Evolutionary conservation across 176 grass and related monocot species (phyloP), one percentile per base, ranked within the genome.

Genomic region (Triticum monococcum): DNA sequence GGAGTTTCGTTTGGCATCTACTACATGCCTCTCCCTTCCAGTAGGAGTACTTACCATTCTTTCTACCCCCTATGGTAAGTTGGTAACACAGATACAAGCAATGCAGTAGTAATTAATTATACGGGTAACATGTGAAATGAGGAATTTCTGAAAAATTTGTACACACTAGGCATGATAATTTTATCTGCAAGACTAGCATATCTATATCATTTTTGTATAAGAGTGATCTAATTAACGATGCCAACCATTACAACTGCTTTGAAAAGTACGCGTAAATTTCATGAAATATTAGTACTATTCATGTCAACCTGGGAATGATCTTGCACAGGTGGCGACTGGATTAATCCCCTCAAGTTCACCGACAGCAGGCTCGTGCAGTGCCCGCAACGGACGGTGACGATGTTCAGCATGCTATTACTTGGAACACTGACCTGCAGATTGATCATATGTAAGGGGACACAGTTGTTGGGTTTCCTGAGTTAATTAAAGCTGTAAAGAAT

Each of bases 371-470:
- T 95, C 72, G 91, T 83, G 82, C 93, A 95, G 33, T 89, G 86
- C 3, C 88, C 93, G 86, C 93, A 95, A 72, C 93, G 84, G 35
- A 95, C 93, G 40, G 93, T 92, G 56, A 92, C 88, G 37, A 95
- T 54, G 84, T 95, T 85, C 52, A 89, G 36, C 89, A 92, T 85
- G 69, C 74, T 92, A 4, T 87, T 84, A 68, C 89, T 66, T 2
- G 93, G 93, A 57, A 95, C 88, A 79, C 80, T 95, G 59, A 95
- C 93, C 93, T 95, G 88, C 80, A 82, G 5, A 81, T 81, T 24
- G 26, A 25, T 66, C 4, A 22, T 54, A 17, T 16, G 64, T 3
- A 36, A 78, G 28, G 13, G 75, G 43, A 64, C 7, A 50, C 2
- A 64, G 68, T 5, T 33, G 9, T 80, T 69, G 79, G 52, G 7